These are phyloP conservation scores for Aspergillus novofumigatus DNA, from an alignment of 2,329 filamentous ascomycete genomes.

Conservation along the genomic window DNA sequence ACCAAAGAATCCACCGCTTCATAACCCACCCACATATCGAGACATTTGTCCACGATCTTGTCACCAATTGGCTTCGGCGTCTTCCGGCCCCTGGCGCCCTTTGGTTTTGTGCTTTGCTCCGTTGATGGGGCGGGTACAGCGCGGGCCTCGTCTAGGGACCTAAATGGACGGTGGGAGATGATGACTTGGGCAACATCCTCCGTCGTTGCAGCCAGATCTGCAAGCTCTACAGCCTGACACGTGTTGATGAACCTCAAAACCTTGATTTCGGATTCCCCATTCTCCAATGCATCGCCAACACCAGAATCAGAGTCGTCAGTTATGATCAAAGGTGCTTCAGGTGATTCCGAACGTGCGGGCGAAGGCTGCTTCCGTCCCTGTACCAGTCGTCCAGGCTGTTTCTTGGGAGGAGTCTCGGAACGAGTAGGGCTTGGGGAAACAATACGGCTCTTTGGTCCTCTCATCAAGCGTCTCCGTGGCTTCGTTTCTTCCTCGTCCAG, in stretches of 20 bases:
- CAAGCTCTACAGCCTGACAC: conserved; percentile 69
- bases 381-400: conserved; percentile 41
- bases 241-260: conserved; percentile 81
- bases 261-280: conserved; percentile 43
- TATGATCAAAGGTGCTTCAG: conserved; percentile 36
- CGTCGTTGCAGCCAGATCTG: conserved; percentile 74
- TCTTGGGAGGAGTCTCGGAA: conserved; percentile 22
- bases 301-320: conserved; percentile 45
- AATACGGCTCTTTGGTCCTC: conserved; percentile 31
- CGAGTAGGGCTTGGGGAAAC: conserved; percentile 22
- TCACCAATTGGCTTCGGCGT: conserved; percentile 58
- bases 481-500: conserved; percentile 23
- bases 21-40: conserved; percentile 74
- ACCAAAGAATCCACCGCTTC: conserved; percentile 81
- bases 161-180: conserved; percentile 71
- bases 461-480: conserved; percentile 36
- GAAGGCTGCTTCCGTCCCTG: conserved; percentile 44
- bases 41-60: conserved; percentile 61
- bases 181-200: conserved; percentile 66
- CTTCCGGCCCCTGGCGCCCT: conserved; percentile 49
- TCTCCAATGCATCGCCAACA: conserved; percentile 36
- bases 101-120: conserved; percentile 38
- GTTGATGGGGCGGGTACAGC: conserved; percentile 52
- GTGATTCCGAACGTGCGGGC: conserved; percentile 30
- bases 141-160: conserved; percentile 60